Conservation (phyloP, 2,329 filamentous ascomycete species). For the Meredithiella fracta region DNA sequence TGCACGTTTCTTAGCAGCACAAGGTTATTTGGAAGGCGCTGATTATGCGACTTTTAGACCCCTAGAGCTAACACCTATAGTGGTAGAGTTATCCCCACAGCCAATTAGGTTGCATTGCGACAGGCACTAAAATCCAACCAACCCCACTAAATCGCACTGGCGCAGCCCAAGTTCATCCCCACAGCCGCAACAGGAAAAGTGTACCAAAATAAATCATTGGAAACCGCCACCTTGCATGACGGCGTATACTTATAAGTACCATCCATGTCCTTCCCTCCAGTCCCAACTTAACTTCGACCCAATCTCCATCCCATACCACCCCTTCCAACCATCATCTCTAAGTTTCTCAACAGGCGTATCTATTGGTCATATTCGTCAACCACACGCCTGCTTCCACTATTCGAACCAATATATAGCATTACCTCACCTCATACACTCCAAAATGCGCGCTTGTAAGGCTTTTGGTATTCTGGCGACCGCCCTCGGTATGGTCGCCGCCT, state of each 20-base stretch:
- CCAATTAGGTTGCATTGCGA: too few species aligned
- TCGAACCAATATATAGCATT: background rate
- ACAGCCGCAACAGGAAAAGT: too few species aligned
- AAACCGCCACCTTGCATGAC: constrained; percentile 13
- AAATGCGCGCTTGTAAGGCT: constrained; percentile 34
- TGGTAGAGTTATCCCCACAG: too few species aligned
- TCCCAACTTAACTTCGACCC: background rate
- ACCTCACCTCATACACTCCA: constrained; percentile 13
- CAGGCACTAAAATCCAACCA: too few species aligned
- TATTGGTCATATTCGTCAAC: background rate
- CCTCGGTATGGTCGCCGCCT: constrained; percentile 41
- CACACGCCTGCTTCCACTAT: constrained; percentile 17
- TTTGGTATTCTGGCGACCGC: constrained; percentile 39
- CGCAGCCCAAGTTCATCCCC: background rate
- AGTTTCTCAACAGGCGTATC: background rate
- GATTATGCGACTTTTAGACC: background rate
- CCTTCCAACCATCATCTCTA: background rate
- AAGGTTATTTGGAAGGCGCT: background rate
- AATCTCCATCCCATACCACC: background rate
- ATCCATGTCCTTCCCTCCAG: background rate
- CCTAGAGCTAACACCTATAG: too few species aligned
- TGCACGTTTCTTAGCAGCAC: background rate
- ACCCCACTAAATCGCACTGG: background rate
- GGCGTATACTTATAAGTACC: too few species aligned
- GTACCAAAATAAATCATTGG: background rate